Percentiles rank a stretch among this genome's conserved stretches.
Conservation (phyloP, 2,329 filamentous ascomycete genomes). For the Botryosphaeria dothidea region DNA sequence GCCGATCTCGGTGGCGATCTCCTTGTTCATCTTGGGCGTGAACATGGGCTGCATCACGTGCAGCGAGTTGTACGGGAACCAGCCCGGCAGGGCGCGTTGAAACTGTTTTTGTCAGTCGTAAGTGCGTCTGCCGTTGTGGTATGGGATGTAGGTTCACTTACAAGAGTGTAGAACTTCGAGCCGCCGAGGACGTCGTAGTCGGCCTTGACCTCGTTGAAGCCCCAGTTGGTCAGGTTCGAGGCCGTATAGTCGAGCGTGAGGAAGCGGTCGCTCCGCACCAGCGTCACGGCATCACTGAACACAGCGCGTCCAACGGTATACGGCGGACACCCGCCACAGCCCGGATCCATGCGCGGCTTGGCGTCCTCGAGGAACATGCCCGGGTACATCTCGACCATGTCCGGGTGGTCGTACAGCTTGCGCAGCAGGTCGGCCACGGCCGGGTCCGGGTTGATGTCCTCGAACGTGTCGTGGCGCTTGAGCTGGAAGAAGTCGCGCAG, state of each 20-base stretch:
- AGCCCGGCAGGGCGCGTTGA: too few relatives aligned
- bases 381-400: constrained; percentile 70
- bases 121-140: too few relatives aligned
- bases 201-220: constrained; percentile 47
- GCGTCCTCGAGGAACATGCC: constrained; percentile 64
- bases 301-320: constrained; percentile 59
- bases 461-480: constrained; percentile 57
- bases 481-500: constrained; percentile 65
- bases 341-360: constrained; percentile 54
- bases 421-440: constrained; percentile 59
- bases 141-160: too few relatives aligned
- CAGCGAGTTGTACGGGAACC: constrained; percentile 43
- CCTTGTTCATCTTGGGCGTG: constrained; percentile 20
- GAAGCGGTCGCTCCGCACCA: constrained; percentile 62
- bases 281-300: constrained; percentile 60
- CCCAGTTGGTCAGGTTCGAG: constrained; percentile 40
- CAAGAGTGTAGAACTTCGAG: constrained; percentile 53
- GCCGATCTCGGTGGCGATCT: constrained; percentile 19
- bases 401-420: constrained; percentile 63
- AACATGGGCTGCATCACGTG: constrained; percentile 23
- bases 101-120: too few relatives aligned
- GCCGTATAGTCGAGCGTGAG: constrained; percentile 50
- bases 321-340: constrained; percentile 54
- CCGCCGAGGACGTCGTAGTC: constrained; percentile 35
- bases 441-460: constrained; percentile 59